These are phyloP conservation scores for Lipomyces japonicus DNA, from an alignment of 805 yeast genomes.

Conservation along the genomic window DNA sequence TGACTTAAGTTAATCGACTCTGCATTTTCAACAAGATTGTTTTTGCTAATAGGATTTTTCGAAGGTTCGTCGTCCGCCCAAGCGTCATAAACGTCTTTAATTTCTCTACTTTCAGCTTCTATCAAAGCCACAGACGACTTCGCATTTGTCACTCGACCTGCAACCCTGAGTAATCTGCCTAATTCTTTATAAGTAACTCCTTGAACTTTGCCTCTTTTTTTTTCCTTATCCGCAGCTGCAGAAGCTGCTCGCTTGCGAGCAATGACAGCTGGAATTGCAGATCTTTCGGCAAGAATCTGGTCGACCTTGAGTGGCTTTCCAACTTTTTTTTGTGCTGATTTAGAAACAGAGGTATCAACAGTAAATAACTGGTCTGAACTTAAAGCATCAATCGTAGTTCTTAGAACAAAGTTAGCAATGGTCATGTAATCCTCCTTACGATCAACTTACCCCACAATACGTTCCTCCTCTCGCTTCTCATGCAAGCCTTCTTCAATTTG, in stretches of 20 bases:
- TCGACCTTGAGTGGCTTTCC: constrained; percentile 46
- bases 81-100: constrained; percentile 54
- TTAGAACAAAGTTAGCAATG: background rate
- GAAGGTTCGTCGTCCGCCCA: constrained; percentile 62
- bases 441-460: constrained; percentile 38
- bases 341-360: constrained; percentile 17
- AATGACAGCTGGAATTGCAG: constrained; percentile 68
- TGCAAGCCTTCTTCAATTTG: constrained; percentile 73
- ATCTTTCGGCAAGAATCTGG: constrained; percentile 70
- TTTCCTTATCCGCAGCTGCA: constrained; percentile 33
- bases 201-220: constrained; percentile 47
- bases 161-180: constrained; percentile 62
- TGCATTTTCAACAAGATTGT: constrained; percentile 28
- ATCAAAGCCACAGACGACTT: constrained; percentile 49
- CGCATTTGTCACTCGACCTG: constrained; percentile 66
- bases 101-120: constrained; percentile 62
- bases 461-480: constrained; percentile 57
- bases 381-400: constrained; percentile 11
- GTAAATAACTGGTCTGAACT: constrained; percentile 17
- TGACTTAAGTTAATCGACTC: constrained; percentile 4
- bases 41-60: constrained; percentile 26
- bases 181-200: constrained; percentile 64
- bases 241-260: constrained; percentile 36
- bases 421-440: background rate
- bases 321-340: constrained; percentile 4